Conservation (phyloP, 768 basidiomycete species). For the Pleurotus ostreatus region DNA sequence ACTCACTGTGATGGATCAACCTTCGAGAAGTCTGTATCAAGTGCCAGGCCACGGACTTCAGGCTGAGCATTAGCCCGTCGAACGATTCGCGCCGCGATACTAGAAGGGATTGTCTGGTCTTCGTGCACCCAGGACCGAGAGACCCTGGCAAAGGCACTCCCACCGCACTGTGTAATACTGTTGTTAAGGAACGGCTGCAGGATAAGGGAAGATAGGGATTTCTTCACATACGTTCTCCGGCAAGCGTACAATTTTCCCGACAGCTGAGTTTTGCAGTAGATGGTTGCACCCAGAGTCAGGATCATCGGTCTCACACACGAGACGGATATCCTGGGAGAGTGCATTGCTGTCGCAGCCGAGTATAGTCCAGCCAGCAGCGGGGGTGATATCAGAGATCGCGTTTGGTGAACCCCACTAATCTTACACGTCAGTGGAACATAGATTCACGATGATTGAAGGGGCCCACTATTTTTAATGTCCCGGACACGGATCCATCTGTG, state of each 20-base stretch:
- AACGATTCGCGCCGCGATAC: conserved; percentile 21
- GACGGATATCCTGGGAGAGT: conserved; percentile 41
- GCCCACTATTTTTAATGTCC: conserved; percentile 34
- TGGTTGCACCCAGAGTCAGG: conserved; percentile 31
- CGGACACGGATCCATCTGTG: conserved; percentile 26
- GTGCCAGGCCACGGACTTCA: conserved; percentile 32
- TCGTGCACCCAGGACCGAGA: conserved; percentile 34
- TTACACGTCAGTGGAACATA: neutral
- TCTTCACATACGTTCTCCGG: conserved; percentile 40
- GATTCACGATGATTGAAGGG: neutral
- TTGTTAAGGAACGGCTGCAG: neutral
- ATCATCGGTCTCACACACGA: conserved; percentile 36
- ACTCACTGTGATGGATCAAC: conserved; percentile 23
- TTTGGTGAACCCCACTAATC: conserved; percentile 31
- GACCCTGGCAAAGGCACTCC: conserved; percentile 37
- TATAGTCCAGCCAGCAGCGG: conserved; percentile 52
- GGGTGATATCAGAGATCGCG: conserved; percentile 39
- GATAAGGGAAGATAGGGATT: too few species aligned
- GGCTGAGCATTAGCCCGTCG: conserved; percentile 30
- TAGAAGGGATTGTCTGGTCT: conserved; percentile 38
- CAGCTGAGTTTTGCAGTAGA: conserved; percentile 32
- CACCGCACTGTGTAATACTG: conserved; percentile 28
- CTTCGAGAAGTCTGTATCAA: conserved; percentile 36
- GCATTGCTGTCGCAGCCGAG: conserved; percentile 38
- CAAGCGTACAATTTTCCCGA: conserved; percentile 48